Conservation (phyloP, 805 yeast genomes). For the Sporopachydermia lactativora region DNA sequence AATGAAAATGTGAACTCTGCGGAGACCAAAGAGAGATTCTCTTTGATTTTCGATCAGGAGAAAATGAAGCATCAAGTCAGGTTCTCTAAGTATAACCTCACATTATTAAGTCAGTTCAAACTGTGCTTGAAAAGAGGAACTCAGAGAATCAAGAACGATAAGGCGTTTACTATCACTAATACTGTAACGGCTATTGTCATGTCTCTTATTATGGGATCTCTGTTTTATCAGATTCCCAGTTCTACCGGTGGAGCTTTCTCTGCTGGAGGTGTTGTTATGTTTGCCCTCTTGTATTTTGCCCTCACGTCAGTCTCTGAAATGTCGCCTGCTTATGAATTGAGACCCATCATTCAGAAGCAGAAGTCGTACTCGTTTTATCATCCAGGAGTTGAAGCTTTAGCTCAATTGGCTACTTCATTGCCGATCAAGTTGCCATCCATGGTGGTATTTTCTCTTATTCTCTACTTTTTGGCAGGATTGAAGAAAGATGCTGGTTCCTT, state of each 20-base stretch:
- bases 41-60: constrained; percentile 22
- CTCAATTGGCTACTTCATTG: constrained; percentile 43
- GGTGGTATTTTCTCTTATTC: constrained; percentile 30
- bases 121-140: constrained; percentile 36
- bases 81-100: constrained; percentile 29
- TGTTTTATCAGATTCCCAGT: constrained; percentile 38
- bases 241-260: constrained; percentile 44
- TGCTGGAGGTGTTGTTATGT: constrained; percentile 51
- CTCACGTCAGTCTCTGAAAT: constrained; percentile 46
- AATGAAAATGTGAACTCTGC: constrained; percentile 17
- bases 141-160: constrained; percentile 45
- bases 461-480: constrained; percentile 44
- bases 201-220: constrained; percentile 49
- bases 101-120: constrained; percentile 33
- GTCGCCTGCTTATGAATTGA: constrained; percentile 29
- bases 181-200: constrained; percentile 36
- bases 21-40: constrained; percentile 22
- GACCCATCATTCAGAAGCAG: constrained; percentile 57
- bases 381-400: constrained; percentile 61
- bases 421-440: constrained; percentile 42
- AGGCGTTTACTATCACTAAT: constrained; percentile 31
- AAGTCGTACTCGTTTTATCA: constrained; percentile 57
- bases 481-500: constrained; percentile 37
- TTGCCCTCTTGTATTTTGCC: constrained; percentile 45
- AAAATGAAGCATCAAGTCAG: constrained; percentile 24